phyloP scores from a whole-genome alignment of 176 grass and related monocot species.

The Pontederia paniculata region DNA sequence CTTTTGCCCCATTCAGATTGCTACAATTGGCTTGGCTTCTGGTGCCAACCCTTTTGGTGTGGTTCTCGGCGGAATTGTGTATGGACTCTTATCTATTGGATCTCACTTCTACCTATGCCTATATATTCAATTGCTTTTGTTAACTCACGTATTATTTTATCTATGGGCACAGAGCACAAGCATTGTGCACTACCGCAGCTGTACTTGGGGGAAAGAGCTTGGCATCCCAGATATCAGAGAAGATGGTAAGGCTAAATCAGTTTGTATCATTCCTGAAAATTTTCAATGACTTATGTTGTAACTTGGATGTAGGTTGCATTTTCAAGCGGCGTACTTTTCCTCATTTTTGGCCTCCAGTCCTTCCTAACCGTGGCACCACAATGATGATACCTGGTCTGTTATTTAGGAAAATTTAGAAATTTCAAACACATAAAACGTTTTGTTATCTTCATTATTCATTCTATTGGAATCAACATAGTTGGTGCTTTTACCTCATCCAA shows the following conservation, averaged over 20 bases:
- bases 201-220: conserved; percentile 92
- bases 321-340: too few relatives aligned
- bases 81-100: conserved; percentile 19
- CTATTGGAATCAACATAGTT: too few relatives aligned
- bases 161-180: conserved; percentile 48
- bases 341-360: too few relatives aligned
- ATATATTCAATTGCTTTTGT: not conserved
- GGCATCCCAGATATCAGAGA: conserved; percentile 96
- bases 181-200: conserved; percentile 90
- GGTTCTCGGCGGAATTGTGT: conserved; percentile 87
- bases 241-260: conserved; percentile 40
- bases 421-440: too few relatives aligned
- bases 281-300: too few relatives aligned
- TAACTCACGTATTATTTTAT: conserved; percentile 3
- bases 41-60: conserved; percentile 90
- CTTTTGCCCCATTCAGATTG: conserved; percentile 46
- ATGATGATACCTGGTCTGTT: too few relatives aligned
- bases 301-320: too few relatives aligned
- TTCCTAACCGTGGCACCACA: too few relatives aligned
- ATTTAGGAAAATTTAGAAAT: too few relatives aligned
- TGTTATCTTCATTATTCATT: too few relatives aligned
- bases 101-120: not conserved
- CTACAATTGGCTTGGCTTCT: conserved; percentile 92
- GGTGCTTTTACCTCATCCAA: too few relatives aligned
- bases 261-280: too few relatives aligned